Conservation (phyloP, 768 basidiomycete genomes). For the Paxillus ammoniavirescens region DNA sequence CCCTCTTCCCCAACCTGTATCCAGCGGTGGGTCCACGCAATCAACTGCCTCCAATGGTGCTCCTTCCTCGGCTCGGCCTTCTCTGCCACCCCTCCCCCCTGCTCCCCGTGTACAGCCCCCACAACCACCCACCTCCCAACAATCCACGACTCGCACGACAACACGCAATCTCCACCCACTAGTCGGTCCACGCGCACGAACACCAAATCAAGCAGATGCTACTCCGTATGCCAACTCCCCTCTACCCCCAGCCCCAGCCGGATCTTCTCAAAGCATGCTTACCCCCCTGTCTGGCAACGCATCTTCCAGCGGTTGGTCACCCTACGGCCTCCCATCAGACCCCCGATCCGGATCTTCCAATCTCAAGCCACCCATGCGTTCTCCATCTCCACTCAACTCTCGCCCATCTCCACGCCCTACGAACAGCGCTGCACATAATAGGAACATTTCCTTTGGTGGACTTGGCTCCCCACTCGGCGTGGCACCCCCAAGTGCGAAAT, state of each 20-base stretch:
- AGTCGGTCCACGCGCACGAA: conserved; percentile 40
- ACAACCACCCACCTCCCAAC: conserved; percentile 36
- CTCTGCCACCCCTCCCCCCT: conserved; percentile 68
- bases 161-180: conserved; percentile 32
- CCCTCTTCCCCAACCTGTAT: conserved; percentile 30
- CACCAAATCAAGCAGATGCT: conserved; percentile 58
- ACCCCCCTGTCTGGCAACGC: conserved; percentile 34
- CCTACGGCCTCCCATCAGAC: conserved; percentile 58
- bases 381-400: conserved; percentile 25
- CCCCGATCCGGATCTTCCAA: conserved; percentile 54
- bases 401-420: conserved; percentile 37
- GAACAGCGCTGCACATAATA: conserved; percentile 45
- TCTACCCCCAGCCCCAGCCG: conserved; percentile 39
- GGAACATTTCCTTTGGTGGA: conserved; percentile 51
- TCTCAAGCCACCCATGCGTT: conserved; percentile 39
- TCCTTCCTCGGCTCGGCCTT: conserved; percentile 39
- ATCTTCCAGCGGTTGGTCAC: conserved; percentile 40
- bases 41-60: conserved; percentile 33
- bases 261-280: conserved; percentile 35
- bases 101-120: conserved; percentile 68
- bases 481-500: conserved; percentile 38
- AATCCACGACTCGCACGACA: conserved; percentile 29
- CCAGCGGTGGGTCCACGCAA: conserved; percentile 8
- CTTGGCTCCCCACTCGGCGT: conserved; percentile 38
- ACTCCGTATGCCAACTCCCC: conserved; percentile 43